phyloP scores from a whole-genome alignment of 1,284 basidiomycete species.

The Stygiomarasmius scandens region DNA sequence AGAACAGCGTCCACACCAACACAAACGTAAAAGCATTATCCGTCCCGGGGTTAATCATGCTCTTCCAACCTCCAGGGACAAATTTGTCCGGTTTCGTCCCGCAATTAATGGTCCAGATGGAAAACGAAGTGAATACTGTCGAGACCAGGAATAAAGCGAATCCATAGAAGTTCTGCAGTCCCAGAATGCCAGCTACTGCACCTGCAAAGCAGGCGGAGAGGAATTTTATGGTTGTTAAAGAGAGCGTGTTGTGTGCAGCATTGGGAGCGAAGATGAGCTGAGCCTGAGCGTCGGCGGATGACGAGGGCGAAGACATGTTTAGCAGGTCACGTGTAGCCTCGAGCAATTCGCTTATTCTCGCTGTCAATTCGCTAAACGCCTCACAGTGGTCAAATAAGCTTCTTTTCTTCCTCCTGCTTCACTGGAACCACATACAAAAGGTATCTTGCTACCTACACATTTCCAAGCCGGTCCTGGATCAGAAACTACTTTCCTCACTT shows the following conservation, averaged over 20 bases:
- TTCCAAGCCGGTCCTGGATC: too few relatives aligned
- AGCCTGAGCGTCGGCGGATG: slow-evolving; percentile 47
- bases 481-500: too few relatives aligned
- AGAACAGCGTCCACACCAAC: slow-evolving; percentile 88
- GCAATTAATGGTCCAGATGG: slow-evolving; percentile 73
- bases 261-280: slow-evolving; percentile 75
- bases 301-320: slow-evolving; percentile 30
- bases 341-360: too few relatives aligned
- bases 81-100: slow-evolving; percentile 46
- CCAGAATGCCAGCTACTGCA: slow-evolving; percentile 83
- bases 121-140: slow-evolving; percentile 65
- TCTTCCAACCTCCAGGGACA: slow-evolving; percentile 47
- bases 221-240: slow-evolving; percentile 68
- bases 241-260: slow-evolving; percentile 66
- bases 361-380: too few relatives aligned
- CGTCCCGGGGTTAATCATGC: slow-evolving; percentile 78
- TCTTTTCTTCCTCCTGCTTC: too few relatives aligned
- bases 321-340: background rate
- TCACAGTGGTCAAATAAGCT: too few relatives aligned
- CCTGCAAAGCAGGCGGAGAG: slow-evolving; percentile 83
- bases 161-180: slow-evolving; percentile 80
- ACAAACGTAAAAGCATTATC: slow-evolving; percentile 88
- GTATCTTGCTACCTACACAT: too few relatives aligned
- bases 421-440: too few relatives aligned
- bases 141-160: slow-evolving; percentile 78